These are phyloP conservation scores for Peronospora belbahrii DNA, from an alignment of 352 stramenopile genomes.

Conservation along the genomic window DNA sequence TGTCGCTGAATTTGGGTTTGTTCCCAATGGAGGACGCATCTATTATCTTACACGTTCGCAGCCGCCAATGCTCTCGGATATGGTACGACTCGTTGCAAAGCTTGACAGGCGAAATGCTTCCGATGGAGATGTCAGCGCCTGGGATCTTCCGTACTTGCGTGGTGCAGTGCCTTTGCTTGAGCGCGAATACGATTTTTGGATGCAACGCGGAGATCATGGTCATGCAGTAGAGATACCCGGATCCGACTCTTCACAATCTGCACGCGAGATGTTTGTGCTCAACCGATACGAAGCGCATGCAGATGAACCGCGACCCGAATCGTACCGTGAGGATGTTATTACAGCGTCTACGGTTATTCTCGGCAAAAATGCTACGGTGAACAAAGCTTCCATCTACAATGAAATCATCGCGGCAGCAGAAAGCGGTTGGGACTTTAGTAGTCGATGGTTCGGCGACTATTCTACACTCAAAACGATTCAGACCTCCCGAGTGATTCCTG, in stretches of 20 bases:
- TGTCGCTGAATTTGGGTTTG: constrained; percentile 76
- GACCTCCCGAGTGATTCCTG: constrained; percentile 62
- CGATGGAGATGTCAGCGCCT: constrained; percentile 24
- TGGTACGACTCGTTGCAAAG: constrained; percentile 54
- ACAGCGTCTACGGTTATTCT: constrained; percentile 9
- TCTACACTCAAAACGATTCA: constrained; percentile 34
- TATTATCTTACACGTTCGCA: constrained; percentile 89
- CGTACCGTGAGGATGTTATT: constrained; percentile 72
- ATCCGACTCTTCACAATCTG: constrained; percentile 1
- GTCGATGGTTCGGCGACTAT: constrained; percentile 61
- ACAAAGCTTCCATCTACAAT: constrained; percentile 50
- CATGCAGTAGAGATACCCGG: constrained; percentile 44
- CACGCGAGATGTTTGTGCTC: constrained; percentile 31
- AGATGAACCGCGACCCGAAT: constrained; percentile 70
- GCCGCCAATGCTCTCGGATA: constrained; percentile 86
- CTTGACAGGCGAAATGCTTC: constrained; percentile 1
- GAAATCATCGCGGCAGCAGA: constrained; percentile 74
- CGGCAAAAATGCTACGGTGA: constrained; percentile 1
- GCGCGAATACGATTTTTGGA: constrained; percentile 79
- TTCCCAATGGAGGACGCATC: constrained; percentile 85
- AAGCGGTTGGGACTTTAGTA: constrained; percentile 87
- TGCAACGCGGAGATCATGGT: constrained; percentile 43
- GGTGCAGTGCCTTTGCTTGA: constrained; percentile 51
- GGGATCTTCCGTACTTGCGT: constrained; percentile 41
- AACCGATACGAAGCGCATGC: constrained; percentile 66